Conservation (phyloP, 768 basidiomycete species). For the Suillus fuscotomentosus region DNA sequence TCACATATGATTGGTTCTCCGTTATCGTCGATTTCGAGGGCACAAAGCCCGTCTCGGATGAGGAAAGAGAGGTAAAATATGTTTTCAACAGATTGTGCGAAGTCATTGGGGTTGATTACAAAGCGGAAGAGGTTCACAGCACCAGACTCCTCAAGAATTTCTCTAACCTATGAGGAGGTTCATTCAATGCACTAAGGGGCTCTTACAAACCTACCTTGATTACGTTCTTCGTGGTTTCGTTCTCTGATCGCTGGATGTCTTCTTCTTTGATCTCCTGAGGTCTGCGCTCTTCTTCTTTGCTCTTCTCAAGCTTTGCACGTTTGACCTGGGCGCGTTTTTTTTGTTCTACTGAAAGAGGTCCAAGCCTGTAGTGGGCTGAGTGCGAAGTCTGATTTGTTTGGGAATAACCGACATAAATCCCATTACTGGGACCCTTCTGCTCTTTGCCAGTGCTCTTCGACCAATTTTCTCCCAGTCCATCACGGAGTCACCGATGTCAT, state of each 20-base stretch:
- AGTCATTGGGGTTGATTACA: constrained; percentile 86
- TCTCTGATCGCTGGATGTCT: constrained; percentile 79
- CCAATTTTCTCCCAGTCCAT: constrained; percentile 89
- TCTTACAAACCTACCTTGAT: constrained; percentile 46
- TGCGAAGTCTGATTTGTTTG: not conserved
- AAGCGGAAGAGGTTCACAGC: constrained; percentile 81
- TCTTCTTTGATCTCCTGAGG: constrained; percentile 83
- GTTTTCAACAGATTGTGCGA: constrained; percentile 95
- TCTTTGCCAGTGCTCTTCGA: constrained; percentile 77
- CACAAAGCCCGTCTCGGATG: constrained; percentile 80
- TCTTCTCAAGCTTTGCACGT: constrained; percentile 69
- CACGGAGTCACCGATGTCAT: constrained; percentile 44
- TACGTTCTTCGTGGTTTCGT: constrained; percentile 90
- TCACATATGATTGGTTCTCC: constrained; percentile 77
- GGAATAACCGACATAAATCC: constrained; percentile 77
- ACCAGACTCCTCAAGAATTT: constrained; percentile 50
- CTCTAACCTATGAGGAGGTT: constrained; percentile 48
- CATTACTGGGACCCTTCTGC: constrained; percentile 73
- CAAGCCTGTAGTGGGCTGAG: constrained; percentile 60
- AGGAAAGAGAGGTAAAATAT: constrained; percentile 94
- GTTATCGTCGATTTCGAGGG: constrained; percentile 62
- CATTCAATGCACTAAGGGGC: not conserved
- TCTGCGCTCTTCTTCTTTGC: constrained; percentile 61
- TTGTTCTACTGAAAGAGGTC: constrained; percentile 83
- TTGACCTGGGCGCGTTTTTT: constrained; percentile 66